Base-by-base conservation (phyloP, 2,329 filamentous ascomycete genomes). In the Bipolaris sorokiniana region DNA sequence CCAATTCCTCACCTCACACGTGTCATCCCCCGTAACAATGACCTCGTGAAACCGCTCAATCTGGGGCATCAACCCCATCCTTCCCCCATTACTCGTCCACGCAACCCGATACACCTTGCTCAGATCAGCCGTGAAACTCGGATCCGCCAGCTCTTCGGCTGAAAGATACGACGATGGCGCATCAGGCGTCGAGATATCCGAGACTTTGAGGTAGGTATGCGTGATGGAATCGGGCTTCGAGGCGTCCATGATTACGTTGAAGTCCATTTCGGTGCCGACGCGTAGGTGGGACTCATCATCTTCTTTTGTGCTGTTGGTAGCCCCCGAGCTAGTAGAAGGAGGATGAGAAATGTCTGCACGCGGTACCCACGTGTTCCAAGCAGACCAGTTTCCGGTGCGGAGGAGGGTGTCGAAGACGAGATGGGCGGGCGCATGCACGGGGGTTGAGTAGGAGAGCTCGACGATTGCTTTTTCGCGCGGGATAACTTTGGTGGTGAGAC, bases 291-390 rank as follows among this genome's bases (percentile, higher is more conserved):
- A 51, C 31, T 31, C 18, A 22, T 47, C 48, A 23, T 31, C 48
- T 7, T 45, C 23, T 31, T 56, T 48, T 15, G 22, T 18, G 15
- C 36, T n/a, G 11, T 41, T 11, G 22, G 38, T 16, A 7, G 16
- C 53, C n/a, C 26, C 53, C n/a, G 54, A 13, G 0, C 20, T 13
- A 31, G n/a, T n/a, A n/a, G 54, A 56, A 1, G 48, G 34, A 5
- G 55, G 49, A 9, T 64, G 65, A 3, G 53, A 44, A 15, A 52
- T 55, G 15, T 46, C 47, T 15, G 53, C 62, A n/a, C 37, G 41
- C 2, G 64, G 66, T 10, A 68, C 59, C 50, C 65, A 67, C 0
- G 64, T 65, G 37, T 64, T 66, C 66, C 66, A 68, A 11, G 54
- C 31, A 3, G 55, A 26, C n/a, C 67, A 68, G 11, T 63, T 56